Evolutionary conservation across 2,329 filamentous ascomycete genomes (phyloP), one percentile per base, ranked within the genome.

Genomic region (Cadophora sp.): DNA sequence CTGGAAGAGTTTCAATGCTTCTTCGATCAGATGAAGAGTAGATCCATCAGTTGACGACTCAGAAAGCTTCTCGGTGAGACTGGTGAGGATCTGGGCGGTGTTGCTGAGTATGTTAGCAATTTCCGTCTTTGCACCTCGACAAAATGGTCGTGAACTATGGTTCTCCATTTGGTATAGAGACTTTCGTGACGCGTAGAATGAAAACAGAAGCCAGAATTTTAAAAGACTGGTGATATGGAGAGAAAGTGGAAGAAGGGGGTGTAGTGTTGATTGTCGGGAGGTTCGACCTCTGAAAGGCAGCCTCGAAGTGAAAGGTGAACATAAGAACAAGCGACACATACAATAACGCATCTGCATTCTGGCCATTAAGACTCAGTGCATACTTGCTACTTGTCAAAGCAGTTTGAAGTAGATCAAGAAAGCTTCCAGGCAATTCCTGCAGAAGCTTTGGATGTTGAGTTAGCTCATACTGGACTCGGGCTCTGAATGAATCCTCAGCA

Each of bases 301-400:
- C 4, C 31, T 8, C 31, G 22, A 51, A n/a, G 1, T 16, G 26
- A 50, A 62, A 61, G 22, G 27, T 31, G 12, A 26, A 62, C 19
- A 31, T 66, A 11, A 46, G 53, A 64, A 66, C 16, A 56, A 29
- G 11, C 24, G 24, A 27, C 16, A 74, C 78, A 62, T 71, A 79
- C 77, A 92, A 93, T 9, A 91, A 80, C 5, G 87, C 83, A 78
- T 93, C 90, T 1, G 89, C 82, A 76, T 92, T 91, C 50, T 88
- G 83, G 60, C 85, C 83, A 26, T 89, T 84, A 34, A 92, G 77
- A 1, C 77, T 78, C 31, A 90, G 79, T 4, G 90, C 90, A 75
- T 86, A 84, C 65, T 84, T 84, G 77, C 92, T 91, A 1, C 90
- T 91, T 29, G 84, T 81, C 27, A 93, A 78, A 0, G 91, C 87